These are phyloP conservation scores for Salix suchowensis DNA, from an alignment of 345 rosid species.

Conservation along the genomic window DNA sequence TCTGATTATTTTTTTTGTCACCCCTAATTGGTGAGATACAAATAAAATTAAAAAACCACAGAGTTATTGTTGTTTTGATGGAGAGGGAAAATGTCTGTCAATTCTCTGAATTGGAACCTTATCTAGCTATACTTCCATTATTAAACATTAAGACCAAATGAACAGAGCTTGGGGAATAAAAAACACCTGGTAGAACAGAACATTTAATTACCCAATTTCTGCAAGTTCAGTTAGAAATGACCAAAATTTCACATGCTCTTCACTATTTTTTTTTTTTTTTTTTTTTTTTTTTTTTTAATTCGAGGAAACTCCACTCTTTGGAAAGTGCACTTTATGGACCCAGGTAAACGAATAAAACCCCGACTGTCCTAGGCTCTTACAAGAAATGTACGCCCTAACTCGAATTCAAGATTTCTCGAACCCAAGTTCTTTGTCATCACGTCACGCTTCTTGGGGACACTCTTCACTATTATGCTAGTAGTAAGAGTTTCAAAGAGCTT, in stretches of 20 bases:
- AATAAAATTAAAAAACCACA: too few species aligned
- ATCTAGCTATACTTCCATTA: not conserved
- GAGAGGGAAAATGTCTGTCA: not conserved
- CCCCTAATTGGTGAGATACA: too few species aligned
- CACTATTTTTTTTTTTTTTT: too few species aligned
- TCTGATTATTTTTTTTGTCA: too few species aligned
- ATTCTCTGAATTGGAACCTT: not conserved
- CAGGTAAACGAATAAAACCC: too few species aligned
- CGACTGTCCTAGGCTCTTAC: too few species aligned
- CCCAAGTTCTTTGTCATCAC: too few species aligned
- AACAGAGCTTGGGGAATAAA: not conserved
- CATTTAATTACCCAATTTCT: not conserved
- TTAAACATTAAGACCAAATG: not conserved
- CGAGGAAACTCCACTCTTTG: too few species aligned
- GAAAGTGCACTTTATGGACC: rapidly evolving
- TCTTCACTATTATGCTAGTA: not conserved
- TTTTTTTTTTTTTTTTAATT: too few species aligned
- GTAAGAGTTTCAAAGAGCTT: not conserved
- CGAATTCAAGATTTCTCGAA: too few species aligned
- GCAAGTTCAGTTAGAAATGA: not conserved
- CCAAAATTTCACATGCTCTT: not conserved
- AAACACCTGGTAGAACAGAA: not conserved
- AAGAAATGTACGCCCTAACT: too few species aligned
- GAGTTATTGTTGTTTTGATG: not conserved
- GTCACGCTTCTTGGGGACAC: too few species aligned